Base-by-base conservation (phyloP, 441 rosid genomes). In the Raphanus hybrid region DNA sequence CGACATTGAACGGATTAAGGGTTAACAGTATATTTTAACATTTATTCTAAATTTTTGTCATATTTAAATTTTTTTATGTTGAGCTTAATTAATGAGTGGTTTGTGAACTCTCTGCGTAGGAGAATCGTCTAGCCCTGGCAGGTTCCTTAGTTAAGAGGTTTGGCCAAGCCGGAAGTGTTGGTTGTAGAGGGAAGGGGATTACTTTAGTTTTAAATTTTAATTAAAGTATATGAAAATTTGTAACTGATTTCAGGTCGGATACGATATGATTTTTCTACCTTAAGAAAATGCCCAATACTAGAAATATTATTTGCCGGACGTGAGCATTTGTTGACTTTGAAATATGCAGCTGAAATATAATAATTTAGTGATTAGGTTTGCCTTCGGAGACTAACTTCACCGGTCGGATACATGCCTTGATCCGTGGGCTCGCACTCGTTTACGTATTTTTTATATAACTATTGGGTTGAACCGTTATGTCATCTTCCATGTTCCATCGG, bases 321-420 rank as follows among this genome's bases (percentile, higher is more conserved):
- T 61, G 67, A 9, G 67, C 67, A 29, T 72, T 45, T 48, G 77
- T 35, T 73, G 39, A 57, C 71, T 73, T 64, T 73, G 32, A 64
- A 73, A 34, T 0, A 10, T 63, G 37, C 11, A 61, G 18, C 60
- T 71, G 68, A 43, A 72, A 18, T 50, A 34, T 3, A 73, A 34
- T 50, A 50, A 7, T 18, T 29, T 29, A 29, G 18, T 48, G 6
- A 29, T 64, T 20, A 63, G 62, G 37, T 50, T 16, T 57, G 61
- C 34, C 23, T 16, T 48, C 5, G 60, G 35, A 11, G 54, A 50
- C 7, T 43, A 18, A 45, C 45, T 62, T 29, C 41, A 5, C 58
- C 10, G 29, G 50, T 32, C 48, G 14, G 45, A 39, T 18, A n/a
- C 8, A 63, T 48, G 50, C 12, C 45, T 58, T 10, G n/a, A 23